Base-by-base conservation (phyloP, 495 filamentous ascomycete species). In the Glarea lozoyensis region DNA sequence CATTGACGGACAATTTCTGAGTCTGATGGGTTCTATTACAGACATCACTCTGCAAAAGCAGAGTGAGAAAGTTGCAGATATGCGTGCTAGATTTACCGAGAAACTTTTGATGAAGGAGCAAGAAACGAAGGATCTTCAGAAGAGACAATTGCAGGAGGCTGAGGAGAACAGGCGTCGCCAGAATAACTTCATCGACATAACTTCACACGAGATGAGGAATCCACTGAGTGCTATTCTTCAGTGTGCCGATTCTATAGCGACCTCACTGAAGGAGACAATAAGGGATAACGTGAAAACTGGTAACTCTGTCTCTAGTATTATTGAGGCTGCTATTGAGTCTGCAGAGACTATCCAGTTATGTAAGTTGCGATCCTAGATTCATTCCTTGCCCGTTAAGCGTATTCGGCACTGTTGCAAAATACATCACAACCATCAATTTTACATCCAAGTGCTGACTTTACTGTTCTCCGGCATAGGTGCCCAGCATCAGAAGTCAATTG, bases 261-360 rank as follows among this genome's bases (percentile, higher is more conserved):
- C 49, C 4, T 59, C 63, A 5, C 42, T 76, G 18, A 55, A 49
- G 22, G 58, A 62, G 7, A 60, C 60, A 38, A 49, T 50, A 38
- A n/a, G 25, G 25, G n/a, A 73, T 31, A 83, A 84, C 55, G 63
- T 74, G 25, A 76, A 82, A 45, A 79, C 84, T 48, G 80, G 90
- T 54, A 88, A 87, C 46, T 93, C 90, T 59, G 89, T 92, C 53
- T 86, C 90, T 58, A 90, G 88, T 48, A 88, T 83, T 5, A 84
- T 79, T 48, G 86, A 93, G 51, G 86, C 92, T 53, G 77, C 84
- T 92, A 67, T 74, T 84, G 12, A 93, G 90, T 46, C 86, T 2
- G 79, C 82, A 3, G 77, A 87, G 41, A 89, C 82, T 2, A 89
- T 93, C 48, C 86, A 2, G 66, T 92, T 9, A 67, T 75, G 10